Percentiles rank a stretch among this genome's conserved stretches.
phyloP scores from a whole-genome alignment of 169 alveolate species.

The Eimeria falciformis region DNA sequence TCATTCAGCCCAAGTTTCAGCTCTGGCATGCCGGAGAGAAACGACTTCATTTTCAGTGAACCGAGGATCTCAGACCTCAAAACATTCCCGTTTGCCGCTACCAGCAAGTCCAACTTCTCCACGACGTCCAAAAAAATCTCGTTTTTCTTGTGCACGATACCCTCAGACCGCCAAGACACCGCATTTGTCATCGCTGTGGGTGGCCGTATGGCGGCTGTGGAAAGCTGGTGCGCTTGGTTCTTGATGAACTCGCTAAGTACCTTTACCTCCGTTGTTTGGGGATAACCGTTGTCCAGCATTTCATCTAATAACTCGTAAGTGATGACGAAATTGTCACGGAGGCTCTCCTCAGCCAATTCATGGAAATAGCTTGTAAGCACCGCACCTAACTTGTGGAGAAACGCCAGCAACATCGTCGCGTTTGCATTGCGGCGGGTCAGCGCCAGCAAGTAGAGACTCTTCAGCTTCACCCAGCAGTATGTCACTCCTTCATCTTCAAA shows the following conservation, averaged over 20 bases:
- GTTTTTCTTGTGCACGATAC: conserved; percentile 98
- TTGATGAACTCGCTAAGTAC: conserved; percentile 95
- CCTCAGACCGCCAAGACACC: conserved; percentile 96
- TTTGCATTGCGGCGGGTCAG: conserved; percentile 87
- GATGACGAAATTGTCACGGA: conserved; percentile 98
- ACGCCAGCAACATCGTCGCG: conserved; percentile 86
- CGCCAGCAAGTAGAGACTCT: conserved; percentile 93
- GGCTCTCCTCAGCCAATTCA: conserved; percentile 98
- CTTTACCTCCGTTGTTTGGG: conserved; percentile 94
- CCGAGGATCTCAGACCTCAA: conserved; percentile 98
- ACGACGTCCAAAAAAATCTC: conserved; percentile 99
- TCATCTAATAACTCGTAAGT: conserved; percentile 99
- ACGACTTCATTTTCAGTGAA: conserved; percentile 95
- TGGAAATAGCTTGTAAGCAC: conserved; percentile 97
- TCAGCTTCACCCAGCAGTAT: conserved; percentile 97
- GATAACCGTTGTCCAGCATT: conserved; percentile 99
- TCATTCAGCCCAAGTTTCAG: conserved; percentile 98
- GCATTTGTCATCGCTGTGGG: conserved; percentile 96
- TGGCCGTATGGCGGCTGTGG: conserved; percentile 88
- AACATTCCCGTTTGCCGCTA: conserved; percentile 92
- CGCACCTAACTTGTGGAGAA: conserved; percentile 89
- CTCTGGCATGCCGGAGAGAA: conserved; percentile 99
- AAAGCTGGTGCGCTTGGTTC: conserved; percentile 93
- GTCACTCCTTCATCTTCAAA: conserved; percentile 96
- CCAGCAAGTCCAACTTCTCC: conserved; percentile 95